Conservation (phyloP, 116 monocot genomes). For the Papilionanthe hybrid region DNA sequence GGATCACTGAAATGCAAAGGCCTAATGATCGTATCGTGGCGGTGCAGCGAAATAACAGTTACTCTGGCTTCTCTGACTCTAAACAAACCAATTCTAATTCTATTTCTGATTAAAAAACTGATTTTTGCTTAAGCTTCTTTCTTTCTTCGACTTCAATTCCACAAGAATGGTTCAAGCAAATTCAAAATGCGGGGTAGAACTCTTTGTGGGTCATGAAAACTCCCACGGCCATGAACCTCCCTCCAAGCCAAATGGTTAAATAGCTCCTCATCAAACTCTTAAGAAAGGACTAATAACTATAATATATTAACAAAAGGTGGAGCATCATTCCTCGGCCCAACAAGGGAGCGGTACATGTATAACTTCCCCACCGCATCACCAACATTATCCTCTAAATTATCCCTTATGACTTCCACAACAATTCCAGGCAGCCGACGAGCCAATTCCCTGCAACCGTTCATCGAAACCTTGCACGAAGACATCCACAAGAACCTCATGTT, state of each 20-base stretch:
- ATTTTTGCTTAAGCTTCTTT: no score
- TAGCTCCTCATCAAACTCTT: not conserved
- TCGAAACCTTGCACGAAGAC: slow-evolving; percentile 61
- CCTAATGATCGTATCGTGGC: no score
- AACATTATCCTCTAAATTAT: slow-evolving; percentile 23
- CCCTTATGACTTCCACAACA: slow-evolving; percentile 76
- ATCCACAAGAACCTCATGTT: slow-evolving; percentile 97
- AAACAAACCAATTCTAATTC: no score
- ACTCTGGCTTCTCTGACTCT: no score
- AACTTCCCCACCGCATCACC: slow-evolving; percentile 44
- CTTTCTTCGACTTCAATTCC: not conserved
- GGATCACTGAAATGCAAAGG: no score
- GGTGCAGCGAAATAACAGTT: no score
- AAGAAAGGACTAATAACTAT: slow-evolving; percentile 10
- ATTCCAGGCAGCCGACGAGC: slow-evolving; percentile 49
- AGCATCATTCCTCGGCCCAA: slow-evolving; percentile 60
- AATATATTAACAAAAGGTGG: slow-evolving; percentile 70
- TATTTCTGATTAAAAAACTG: no score
- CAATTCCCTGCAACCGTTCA: slow-evolving; percentile 69
- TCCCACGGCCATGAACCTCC: no score
- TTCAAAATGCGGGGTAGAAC: no score
- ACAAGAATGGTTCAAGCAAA: not conserved
- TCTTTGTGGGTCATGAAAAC: no score
- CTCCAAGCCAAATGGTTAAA: no score
- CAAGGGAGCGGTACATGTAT: slow-evolving; percentile 81